phyloP scores from a whole-genome alignment of 331 rosid species.

The Telfairia occidentalis region DNA sequence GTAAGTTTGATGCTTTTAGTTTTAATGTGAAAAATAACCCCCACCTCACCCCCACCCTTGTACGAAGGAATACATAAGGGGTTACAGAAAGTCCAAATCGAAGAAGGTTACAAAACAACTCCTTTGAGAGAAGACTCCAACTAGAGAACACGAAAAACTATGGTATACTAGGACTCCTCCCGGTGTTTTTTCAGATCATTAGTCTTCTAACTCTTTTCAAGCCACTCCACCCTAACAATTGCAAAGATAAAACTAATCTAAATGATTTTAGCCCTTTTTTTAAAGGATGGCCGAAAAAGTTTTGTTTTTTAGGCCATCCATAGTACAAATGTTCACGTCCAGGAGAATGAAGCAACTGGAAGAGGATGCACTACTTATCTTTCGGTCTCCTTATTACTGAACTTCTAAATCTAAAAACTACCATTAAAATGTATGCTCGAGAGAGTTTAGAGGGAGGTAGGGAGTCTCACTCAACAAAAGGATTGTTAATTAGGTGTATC shows the following conservation, averaged over 20 bases:
- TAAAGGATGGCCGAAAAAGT: neutral
- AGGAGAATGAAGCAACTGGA: no score
- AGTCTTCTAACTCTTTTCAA: neutral
- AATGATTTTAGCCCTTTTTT: neutral
- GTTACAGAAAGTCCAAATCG: neutral
- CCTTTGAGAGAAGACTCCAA: neutral
- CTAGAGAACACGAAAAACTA: neutral
- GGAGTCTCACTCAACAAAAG: neutral
- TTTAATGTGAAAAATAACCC: neutral
- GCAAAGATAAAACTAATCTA: neutral
- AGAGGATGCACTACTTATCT: neutral
- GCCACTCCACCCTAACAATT: neutral
- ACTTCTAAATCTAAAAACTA: neutral
- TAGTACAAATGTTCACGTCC: no score
- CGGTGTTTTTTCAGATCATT: neutral
- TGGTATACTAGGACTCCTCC: neutral
- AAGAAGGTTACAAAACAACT: neutral
- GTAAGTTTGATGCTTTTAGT: neutral
- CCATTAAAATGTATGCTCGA: neutral
- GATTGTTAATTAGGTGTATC: neutral
- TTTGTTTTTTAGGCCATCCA: no score
- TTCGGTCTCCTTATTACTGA: neutral
- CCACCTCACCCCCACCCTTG: neutral
- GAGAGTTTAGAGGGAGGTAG: neutral
- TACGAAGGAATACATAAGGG: neutral